Conservation (phyloP, 345 rosid genomes). For the Acer negundo region DNA sequence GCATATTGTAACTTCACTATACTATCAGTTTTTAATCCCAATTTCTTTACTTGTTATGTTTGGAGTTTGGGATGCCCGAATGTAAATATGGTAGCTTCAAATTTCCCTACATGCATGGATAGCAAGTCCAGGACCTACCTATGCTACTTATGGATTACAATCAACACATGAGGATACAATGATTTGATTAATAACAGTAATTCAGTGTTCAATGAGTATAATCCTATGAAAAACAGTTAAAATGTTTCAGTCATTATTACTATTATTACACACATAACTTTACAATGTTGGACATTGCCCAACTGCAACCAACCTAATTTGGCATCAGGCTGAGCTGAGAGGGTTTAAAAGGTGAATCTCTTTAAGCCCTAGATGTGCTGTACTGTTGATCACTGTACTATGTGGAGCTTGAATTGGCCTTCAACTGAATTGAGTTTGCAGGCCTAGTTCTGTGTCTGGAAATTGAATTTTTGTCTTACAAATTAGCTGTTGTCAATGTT, state of each 20-base stretch:
- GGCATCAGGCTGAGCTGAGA: background rate
- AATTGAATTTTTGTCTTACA: background rate
- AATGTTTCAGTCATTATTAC: background rate
- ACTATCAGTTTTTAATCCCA: background rate
- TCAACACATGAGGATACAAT: background rate
- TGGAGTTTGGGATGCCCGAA: background rate
- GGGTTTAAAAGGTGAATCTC: background rate
- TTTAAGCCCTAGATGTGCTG: background rate
- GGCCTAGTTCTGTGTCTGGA: background rate
- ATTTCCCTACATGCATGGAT: background rate
- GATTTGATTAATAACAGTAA: slow-evolving; percentile 3
- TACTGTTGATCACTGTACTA: background rate
- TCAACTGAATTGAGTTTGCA: background rate
- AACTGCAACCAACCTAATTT: background rate
- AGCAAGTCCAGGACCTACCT: background rate
- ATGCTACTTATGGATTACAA: background rate
- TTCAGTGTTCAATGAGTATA: background rate
- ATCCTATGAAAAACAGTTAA: background rate
- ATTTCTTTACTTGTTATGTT: background rate
- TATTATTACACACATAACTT: background rate
- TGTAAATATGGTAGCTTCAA: background rate
- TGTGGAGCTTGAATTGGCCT: background rate
- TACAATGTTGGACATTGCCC: background rate
- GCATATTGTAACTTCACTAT: background rate
- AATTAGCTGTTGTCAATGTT: background rate